phyloP scores from a whole-genome alignment of 2,329 filamentous ascomycete genomes.

The Huntiella bhutanensis region DNA sequence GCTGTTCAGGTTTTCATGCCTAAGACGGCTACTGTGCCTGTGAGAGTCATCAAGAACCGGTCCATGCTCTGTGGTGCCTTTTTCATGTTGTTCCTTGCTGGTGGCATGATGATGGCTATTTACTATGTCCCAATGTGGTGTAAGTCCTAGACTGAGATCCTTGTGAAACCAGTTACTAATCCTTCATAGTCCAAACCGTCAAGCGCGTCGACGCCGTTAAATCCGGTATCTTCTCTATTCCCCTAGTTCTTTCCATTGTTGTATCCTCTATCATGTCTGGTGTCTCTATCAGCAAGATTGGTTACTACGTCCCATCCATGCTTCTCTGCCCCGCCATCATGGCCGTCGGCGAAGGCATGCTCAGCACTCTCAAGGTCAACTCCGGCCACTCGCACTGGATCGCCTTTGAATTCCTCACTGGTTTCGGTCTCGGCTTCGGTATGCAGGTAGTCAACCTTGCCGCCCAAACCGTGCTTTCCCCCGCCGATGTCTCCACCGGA shows the following conservation, averaged over 20 bases:
- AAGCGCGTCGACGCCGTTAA: conserved; percentile 31
- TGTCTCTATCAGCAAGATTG: conserved; percentile 29
- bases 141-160: conserved; percentile 18
- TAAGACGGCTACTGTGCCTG: conserved; percentile 37
- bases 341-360: conserved; percentile 34
- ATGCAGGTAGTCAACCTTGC: conserved; percentile 40
- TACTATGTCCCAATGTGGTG: conserved; percentile 38
- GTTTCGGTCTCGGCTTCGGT: conserved; percentile 38
- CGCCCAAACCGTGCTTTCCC: conserved; percentile 32
- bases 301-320: conserved; percentile 42
- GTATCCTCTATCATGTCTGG: conserved; percentile 31
- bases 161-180: background rate
- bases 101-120: conserved; percentile 33
- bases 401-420: conserved; percentile 37
- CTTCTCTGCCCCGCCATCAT: conserved; percentile 29
- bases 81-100: conserved; percentile 28
- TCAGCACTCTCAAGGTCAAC: conserved; percentile 33
- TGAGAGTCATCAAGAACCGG: conserved; percentile 33
- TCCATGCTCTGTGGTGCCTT: conserved; percentile 30
- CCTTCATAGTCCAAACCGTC: conserved; percentile 31
- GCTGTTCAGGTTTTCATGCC: conserved; percentile 33
- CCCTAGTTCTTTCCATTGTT: conserved; percentile 36
- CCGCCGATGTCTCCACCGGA: conserved; percentile 34
- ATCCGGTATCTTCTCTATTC: conserved; percentile 38
- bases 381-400: conserved; percentile 36